Evolutionary conservation across 2,329 filamentous ascomycete species (phyloP).

Genomic region (Coleophoma crateriformis): DNA sequence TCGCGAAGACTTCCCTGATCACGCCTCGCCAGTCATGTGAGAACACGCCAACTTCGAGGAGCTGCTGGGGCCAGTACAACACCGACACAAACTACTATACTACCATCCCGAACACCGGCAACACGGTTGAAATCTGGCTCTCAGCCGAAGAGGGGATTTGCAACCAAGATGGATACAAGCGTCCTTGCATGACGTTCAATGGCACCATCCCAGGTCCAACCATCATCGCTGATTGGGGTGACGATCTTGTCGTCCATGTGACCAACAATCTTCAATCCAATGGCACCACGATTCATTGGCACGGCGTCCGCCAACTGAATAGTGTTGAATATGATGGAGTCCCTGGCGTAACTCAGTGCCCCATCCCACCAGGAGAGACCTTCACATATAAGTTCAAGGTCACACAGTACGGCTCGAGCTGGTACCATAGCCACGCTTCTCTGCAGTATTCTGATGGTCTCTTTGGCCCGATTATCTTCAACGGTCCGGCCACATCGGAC

Average conservation of each 20-base stretch:
- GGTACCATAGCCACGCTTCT: slow-evolving; percentile 6
- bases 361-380: slow-evolving; percentile 23
- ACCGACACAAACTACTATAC: too few species aligned
- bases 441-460: background rate
- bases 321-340: slow-evolving; percentile 34
- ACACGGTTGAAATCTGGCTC: too few species aligned
- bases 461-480: background rate
- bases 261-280: slow-evolving; percentile 22
- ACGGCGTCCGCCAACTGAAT: slow-evolving; percentile 35
- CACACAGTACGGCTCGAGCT: slow-evolving; percentile 3
- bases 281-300: slow-evolving; percentile 43
- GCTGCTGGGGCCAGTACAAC: too few species aligned
- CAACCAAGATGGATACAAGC: too few species aligned
- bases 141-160: too few species aligned
- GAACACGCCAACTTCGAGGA: too few species aligned
- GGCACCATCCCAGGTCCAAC: too few species aligned
- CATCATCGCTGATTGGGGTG: too few species aligned
- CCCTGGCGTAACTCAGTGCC: slow-evolving; percentile 23
- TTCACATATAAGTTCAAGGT: slow-evolving; percentile 5
- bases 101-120: too few species aligned
- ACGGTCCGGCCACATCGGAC: background rate
- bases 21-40: too few species aligned
- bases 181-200: too few species aligned
- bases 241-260: background rate
- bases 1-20: too few species aligned